Conservation (phyloP, 2,329 filamentous ascomycete genomes). For the Fusarium tjaetaba region DNA sequence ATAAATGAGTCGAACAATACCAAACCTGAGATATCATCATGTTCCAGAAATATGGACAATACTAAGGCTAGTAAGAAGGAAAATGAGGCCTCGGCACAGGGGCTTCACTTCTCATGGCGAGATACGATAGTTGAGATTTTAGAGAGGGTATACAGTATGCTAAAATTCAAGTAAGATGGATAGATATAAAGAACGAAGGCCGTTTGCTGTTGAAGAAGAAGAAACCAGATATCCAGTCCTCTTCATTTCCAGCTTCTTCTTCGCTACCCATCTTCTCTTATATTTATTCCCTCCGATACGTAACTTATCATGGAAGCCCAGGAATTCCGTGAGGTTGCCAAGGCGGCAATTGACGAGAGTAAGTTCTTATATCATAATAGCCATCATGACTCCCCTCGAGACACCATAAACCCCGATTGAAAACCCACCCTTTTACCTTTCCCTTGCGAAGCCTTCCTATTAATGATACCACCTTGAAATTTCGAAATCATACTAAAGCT, state of each 20-base stretch:
- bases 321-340: constrained; percentile 80
- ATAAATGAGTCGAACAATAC: constrained; percentile 2
- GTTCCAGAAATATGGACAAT: constrained; percentile 5
- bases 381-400: constrained; percentile 41
- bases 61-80: neutral
- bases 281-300: neutral
- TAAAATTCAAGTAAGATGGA: neutral
- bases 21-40: neutral
- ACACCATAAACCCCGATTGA: constrained; percentile 25
- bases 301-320: constrained; percentile 75
- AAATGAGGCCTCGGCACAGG: neutral
- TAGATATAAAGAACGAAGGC: constrained; percentile 9
- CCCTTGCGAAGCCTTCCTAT: neutral
- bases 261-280: neutral
- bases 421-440: neutral
- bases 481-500: neutral
- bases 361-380: constrained; percentile 49
- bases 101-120: neutral
- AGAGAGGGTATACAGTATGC: neutral
- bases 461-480: neutral
- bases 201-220: neutral
- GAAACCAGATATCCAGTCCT: neutral
- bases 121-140: neutral
- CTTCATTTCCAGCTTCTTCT: neutral
- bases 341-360: constrained; percentile 86